Evolutionary conservation across 116 monocot species (phyloP).

Genomic region (Papilionanthe hybrid): DNA sequence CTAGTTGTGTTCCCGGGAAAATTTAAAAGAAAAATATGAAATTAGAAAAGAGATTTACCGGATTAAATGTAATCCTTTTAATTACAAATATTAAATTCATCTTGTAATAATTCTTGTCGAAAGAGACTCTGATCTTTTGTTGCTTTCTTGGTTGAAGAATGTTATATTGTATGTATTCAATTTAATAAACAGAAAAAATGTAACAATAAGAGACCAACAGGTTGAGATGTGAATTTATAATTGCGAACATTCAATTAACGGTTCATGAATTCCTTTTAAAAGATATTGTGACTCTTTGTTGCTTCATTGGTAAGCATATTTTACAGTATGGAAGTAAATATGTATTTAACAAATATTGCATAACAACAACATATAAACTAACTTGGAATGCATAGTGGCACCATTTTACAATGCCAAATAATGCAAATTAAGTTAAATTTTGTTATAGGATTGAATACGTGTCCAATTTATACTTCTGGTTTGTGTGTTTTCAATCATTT

Average conservation of each 20-base stretch:
- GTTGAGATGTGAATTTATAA: not conserved
- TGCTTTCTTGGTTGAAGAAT: not conserved
- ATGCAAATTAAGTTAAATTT: not conserved
- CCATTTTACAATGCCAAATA: not conserved
- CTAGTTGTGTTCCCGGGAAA: not conserved
- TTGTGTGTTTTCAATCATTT: not conserved
- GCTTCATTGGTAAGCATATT: not conserved
- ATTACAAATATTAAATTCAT: not conserved
- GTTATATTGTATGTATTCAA: not conserved
- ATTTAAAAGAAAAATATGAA: not conserved
- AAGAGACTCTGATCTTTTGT: not conserved
- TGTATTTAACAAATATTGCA: not conserved
- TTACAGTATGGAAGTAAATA: not conserved
- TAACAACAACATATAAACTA: not conserved
- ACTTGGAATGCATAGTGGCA: not conserved
- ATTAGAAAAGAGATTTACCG: not conserved
- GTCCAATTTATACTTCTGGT: not conserved
- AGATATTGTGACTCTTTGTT: not conserved
- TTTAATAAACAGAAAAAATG: too few relatives aligned
- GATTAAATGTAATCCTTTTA: not conserved
- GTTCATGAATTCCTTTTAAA: not conserved
- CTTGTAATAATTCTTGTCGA: not conserved
- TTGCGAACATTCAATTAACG: not conserved
- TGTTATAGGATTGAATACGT: not conserved
- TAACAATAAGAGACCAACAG: not conserved